These are phyloP conservation scores for Begonia loranthoides DNA, from an alignment of 306 rosid species.

Conservation along the genomic window DNA sequence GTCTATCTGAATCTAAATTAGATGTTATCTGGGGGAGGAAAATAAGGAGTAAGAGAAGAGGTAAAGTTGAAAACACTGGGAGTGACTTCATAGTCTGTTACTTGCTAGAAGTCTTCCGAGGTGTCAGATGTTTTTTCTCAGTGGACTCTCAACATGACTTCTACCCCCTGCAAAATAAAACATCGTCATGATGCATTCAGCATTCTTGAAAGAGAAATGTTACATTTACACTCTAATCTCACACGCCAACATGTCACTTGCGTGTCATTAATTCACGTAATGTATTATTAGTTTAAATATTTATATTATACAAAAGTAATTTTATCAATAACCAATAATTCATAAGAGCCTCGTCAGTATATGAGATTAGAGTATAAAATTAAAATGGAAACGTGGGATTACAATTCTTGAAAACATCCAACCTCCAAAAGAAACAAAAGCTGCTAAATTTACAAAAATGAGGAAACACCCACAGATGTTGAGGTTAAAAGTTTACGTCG, in stretches of 20 bases:
- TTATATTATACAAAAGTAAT: too few relatives aligned
- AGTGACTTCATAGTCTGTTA: constrained; percentile 35
- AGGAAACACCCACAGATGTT: too few relatives aligned
- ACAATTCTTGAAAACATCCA: background rate
- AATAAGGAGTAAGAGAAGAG: constrained; percentile 20
- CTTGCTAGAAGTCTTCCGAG: constrained; percentile 11
- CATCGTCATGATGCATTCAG: constrained; percentile 6
- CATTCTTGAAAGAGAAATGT: background rate
- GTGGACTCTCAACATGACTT: constrained; percentile 15
- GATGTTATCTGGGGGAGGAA: constrained; percentile 20
- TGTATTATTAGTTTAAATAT: too few relatives aligned
- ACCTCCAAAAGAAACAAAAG: too few relatives aligned
- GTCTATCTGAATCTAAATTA: constrained; percentile 58
- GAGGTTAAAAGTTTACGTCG: background rate
- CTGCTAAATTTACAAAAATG: too few relatives aligned
- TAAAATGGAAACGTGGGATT: too few relatives aligned
- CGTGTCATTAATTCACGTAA: too few relatives aligned
- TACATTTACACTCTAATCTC: too few relatives aligned
- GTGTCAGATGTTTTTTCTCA: constrained; percentile 5
- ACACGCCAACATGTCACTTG: too few relatives aligned
- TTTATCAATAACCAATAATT: too few relatives aligned
- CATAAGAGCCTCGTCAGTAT: too few relatives aligned
- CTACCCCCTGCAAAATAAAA: constrained; percentile 30
- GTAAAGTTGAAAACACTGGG: constrained; percentile 8
- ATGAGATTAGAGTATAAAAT: too few relatives aligned